Evolutionary conservation across 371 early-diverging fungal genomes (phyloP).

Genomic region (Choanephora cucurbitarum): DNA sequence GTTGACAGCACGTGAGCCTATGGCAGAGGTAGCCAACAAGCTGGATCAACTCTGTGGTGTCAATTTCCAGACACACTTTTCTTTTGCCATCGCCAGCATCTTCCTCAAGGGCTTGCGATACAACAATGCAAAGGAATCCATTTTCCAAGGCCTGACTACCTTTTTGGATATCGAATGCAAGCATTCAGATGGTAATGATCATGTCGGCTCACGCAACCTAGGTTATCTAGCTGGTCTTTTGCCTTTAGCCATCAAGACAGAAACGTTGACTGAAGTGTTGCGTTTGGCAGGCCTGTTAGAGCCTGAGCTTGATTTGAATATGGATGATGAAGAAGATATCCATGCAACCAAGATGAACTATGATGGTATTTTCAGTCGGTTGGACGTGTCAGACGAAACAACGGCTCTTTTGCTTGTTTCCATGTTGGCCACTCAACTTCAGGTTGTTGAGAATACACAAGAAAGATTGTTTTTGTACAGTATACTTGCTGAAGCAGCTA

Average conservation of each 20-base stretch:
- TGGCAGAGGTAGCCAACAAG: slow-evolving; percentile 66
- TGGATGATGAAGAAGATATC: slow-evolving; percentile 44
- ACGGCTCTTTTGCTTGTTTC: slow-evolving; percentile 75
- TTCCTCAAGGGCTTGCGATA: slow-evolving; percentile 85
- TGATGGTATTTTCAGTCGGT: slow-evolving; percentile 66
- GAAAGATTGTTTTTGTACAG: slow-evolving; percentile 85
- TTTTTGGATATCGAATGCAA: slow-evolving; percentile 75
- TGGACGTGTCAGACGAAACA: slow-evolving; percentile 68
- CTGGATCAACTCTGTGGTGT: slow-evolving; percentile 78
- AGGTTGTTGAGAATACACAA: slow-evolving; percentile 82
- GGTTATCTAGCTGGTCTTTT: slow-evolving; percentile 80
- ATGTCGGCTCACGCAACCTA: slow-evolving; percentile 55
- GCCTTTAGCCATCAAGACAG: slow-evolving; percentile 68
- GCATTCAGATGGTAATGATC: slow-evolving; percentile 33
- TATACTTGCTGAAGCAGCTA: slow-evolving; percentile 79
- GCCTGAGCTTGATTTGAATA: slow-evolving; percentile 26
- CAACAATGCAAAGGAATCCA: slow-evolving; percentile 70
- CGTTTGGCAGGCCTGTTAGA: slow-evolving; percentile 55
- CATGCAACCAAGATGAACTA: slow-evolving; percentile 41
- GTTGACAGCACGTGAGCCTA: slow-evolving; percentile 71
- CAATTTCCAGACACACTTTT: slow-evolving; percentile 84
- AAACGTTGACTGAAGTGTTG: slow-evolving; percentile 63
- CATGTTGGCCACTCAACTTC: slow-evolving; percentile 78
- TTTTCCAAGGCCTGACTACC: slow-evolving; percentile 69
- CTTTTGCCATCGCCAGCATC: slow-evolving; percentile 82